These are phyloP conservation scores for Mucor velutinosus DNA, from an alignment of 371 early-diverging fungal genomes.

Conservation along the genomic window DNA sequence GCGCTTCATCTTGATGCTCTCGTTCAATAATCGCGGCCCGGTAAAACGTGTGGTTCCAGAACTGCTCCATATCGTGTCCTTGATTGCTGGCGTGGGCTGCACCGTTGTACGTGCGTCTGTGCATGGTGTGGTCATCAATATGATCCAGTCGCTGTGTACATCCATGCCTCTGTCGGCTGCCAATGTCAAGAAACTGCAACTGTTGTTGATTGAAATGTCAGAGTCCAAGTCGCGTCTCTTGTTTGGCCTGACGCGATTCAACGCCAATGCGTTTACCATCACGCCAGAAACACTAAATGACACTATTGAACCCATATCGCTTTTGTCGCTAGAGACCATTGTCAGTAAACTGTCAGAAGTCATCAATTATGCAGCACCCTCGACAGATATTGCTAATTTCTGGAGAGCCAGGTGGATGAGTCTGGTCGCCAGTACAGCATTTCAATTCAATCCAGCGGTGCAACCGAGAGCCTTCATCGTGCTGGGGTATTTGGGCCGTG, in stretches of 20 bases:
- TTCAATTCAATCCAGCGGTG: slow-evolving; percentile 88
- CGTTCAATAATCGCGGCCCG: slow-evolving; percentile 77
- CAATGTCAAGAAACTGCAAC: slow-evolving; percentile 54
- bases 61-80: slow-evolving; percentile 75
- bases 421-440: slow-evolving; percentile 85
- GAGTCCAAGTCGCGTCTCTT: slow-evolving; percentile 73
- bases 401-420: slow-evolving; percentile 92
- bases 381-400: slow-evolving; percentile 67
- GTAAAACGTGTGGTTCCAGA: slow-evolving; percentile 78
- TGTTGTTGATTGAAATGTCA: slow-evolving; percentile 63
- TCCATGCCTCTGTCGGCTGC: slow-evolving; percentile 59
- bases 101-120: slow-evolving; percentile 80
- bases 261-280: slow-evolving; percentile 68
- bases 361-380: slow-evolving; percentile 71
- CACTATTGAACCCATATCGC: slow-evolving; percentile 62
- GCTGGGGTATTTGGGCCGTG: slow-evolving; percentile 81
- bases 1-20: slow-evolving; percentile 84
- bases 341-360: slow-evolving; percentile 75
- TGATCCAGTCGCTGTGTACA: slow-evolving; percentile 83
- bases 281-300: slow-evolving; percentile 64
- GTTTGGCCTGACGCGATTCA: slow-evolving; percentile 73
- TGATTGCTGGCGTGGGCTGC: slow-evolving; percentile 80
- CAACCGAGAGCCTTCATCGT: slow-evolving; percentile 92
- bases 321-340: slow-evolving; percentile 75
- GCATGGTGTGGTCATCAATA: slow-evolving; percentile 87